Evolutionary conservation across 768 basidiomycete genomes (phyloP).

Genomic region (Pulveroboletus sp.): DNA sequence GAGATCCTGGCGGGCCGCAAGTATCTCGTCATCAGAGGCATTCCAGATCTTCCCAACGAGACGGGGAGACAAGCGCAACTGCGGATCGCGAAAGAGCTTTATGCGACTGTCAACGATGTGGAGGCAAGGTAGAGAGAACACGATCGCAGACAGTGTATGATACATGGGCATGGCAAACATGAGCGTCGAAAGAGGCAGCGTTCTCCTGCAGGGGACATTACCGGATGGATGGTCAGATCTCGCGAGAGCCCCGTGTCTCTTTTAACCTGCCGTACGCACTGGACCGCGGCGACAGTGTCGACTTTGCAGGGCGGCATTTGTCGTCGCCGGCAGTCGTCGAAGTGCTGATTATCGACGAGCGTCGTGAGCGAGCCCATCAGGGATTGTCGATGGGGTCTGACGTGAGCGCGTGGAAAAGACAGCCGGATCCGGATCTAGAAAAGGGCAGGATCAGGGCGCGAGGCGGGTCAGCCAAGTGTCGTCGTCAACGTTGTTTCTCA

Average conservation of each 20-base stretch:
- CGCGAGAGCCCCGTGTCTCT: no score
- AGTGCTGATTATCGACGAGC: no score
- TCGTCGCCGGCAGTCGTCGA: no score
- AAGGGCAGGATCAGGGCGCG: constrained; percentile 7
- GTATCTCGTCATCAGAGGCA: constrained; percentile 70
- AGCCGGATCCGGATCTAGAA: constrained; percentile 5
- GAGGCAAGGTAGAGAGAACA: constrained; percentile 40
- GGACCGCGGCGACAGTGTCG: no score
- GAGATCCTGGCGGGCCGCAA: constrained; percentile 74
- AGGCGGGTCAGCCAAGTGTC: constrained; percentile 6
- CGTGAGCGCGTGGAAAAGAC: background rate
- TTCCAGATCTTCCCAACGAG: constrained; percentile 60
- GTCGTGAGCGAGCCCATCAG: no score
- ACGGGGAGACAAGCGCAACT: constrained; percentile 67
- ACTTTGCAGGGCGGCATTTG: no score
- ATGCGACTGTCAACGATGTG: constrained; percentile 71
- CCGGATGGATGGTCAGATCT: no score
- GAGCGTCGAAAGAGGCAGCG: no score
- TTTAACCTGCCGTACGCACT: no score
- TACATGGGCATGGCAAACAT: background rate
- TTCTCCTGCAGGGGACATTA: no score
- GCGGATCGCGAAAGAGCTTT: constrained; percentile 80
- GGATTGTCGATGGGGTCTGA: background rate
- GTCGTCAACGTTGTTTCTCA: background rate
- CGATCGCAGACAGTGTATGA: background rate